These are phyloP conservation scores for Papiliotrema fonsecae DNA, from an alignment of 1,284 basidiomycete species.

Conservation along the genomic window DNA sequence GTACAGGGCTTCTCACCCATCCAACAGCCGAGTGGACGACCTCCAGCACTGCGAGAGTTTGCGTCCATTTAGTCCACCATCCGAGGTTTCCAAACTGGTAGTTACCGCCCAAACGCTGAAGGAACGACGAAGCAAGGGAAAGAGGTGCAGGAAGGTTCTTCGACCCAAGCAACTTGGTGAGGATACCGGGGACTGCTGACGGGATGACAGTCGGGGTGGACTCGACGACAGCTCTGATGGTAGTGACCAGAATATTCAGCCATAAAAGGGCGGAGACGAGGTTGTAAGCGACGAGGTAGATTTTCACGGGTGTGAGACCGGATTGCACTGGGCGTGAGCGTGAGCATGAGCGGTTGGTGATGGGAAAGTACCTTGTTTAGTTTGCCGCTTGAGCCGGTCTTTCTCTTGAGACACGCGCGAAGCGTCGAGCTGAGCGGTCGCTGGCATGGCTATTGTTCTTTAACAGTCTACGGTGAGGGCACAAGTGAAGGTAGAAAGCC, in stretches of 20 bases:
- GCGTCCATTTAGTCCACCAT: constrained; percentile 63
- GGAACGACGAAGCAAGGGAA: constrained; percentile 39
- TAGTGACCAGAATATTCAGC: constrained; percentile 61
- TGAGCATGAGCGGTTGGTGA: not conserved
- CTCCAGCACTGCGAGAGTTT: constrained; percentile 75
- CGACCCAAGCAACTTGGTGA: not conserved
- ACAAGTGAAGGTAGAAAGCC: too few species aligned
- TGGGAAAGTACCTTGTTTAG: constrained; percentile 9
- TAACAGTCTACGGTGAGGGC: too few species aligned
- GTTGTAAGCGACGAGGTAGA: constrained; percentile 77
- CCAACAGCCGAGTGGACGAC: constrained; percentile 75
- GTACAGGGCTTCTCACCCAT: constrained; percentile 77
- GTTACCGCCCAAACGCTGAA: constrained; percentile 54
- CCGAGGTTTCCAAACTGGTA: constrained; percentile 54
- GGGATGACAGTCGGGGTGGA: constrained; percentile 4
- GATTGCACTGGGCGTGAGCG: constrained; percentile 4
- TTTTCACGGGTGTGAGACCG: constrained; percentile 34
- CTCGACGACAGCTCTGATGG: constrained; percentile 21
- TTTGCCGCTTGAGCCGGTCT: constrained; percentile 15
- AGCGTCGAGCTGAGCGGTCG: too few species aligned
- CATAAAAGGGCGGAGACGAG: constrained; percentile 65
- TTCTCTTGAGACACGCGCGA: constrained; percentile 14
- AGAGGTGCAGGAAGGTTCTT: constrained; percentile 5
- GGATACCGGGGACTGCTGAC: constrained; percentile 1
- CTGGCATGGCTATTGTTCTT: too few species aligned